A percentile compares a stretch with the other conserved stretches of the same genome.
phyloP scores from a whole-genome alignment of 2,329 filamentous ascomycete species.

The Fusarium chuoi region DNA sequence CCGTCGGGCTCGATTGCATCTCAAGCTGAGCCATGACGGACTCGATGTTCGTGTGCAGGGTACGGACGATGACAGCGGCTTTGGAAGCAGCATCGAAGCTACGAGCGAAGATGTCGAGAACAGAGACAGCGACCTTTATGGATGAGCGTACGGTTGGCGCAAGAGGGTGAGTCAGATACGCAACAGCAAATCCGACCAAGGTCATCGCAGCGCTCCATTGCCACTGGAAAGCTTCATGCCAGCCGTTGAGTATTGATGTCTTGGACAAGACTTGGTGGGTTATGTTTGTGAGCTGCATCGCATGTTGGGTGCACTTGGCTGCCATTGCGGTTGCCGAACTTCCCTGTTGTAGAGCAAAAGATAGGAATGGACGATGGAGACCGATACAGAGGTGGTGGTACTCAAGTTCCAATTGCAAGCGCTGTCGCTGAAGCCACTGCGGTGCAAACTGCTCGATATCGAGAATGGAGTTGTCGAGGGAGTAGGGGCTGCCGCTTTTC shows the following conservation, averaged over 20 bases:
- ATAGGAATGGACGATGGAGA: constrained; percentile 9
- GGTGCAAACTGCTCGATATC: constrained; percentile 4
- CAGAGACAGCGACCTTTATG: background rate
- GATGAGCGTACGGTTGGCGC: background rate
- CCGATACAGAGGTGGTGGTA: constrained; percentile 12
- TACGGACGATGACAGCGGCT: background rate
- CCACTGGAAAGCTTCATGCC: constrained; percentile 22
- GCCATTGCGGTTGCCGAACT: background rate
- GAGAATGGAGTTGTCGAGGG: background rate
- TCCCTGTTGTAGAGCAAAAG: background rate
- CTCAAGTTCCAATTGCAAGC: background rate
- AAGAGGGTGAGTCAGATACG: background rate
- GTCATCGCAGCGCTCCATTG: constrained; percentile 19
- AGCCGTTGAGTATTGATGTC: background rate
- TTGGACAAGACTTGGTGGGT: background rate
- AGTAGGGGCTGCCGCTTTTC: background rate
- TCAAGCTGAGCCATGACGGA: constrained; percentile 8
- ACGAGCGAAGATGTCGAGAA: background rate
- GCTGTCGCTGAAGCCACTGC: constrained; percentile 9
- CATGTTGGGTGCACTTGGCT: background rate
- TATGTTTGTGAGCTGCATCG: constrained; percentile 3
- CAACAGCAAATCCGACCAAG: background rate
- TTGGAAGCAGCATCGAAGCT: constrained; percentile 12
- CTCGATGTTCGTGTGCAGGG: constrained; percentile 7
- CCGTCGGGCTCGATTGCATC: background rate